Percentiles rank a stretch among this genome's conserved stretches.
These are phyloP conservation scores for Nicotiana tomentosiformis DNA, from an alignment of 257 asterid genomes.

Conservation along the genomic window DNA sequence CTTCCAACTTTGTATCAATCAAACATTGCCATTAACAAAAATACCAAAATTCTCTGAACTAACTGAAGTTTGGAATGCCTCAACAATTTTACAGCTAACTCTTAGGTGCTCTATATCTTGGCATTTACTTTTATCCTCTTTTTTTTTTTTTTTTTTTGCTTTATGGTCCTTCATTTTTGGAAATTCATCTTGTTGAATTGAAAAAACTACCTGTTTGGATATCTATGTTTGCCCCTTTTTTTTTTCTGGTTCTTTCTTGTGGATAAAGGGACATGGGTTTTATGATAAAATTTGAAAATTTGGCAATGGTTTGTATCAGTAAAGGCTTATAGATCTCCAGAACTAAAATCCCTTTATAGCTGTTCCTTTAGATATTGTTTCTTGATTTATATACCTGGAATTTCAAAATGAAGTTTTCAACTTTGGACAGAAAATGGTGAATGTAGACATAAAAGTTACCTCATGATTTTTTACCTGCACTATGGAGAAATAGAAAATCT, in stretches of 20 bases:
- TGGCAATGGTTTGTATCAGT: not conserved
- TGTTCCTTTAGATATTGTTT: not conserved
- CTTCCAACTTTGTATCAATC: not conserved
- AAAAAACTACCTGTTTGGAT: not conserved
- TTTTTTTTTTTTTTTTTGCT: not conserved
- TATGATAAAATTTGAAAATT: not conserved
- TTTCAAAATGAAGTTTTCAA: not conserved
- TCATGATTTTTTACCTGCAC: not conserved
- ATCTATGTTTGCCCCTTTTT: not conserved
- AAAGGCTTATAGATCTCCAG: not conserved
- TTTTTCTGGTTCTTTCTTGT: not conserved
- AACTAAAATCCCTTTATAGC: not conserved
- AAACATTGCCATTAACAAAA: not conserved
- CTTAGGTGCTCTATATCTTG: not conserved
- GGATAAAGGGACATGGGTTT: not conserved
- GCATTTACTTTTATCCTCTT: not conserved
- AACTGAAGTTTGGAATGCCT: not conserved
- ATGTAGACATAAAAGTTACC: not conserved
- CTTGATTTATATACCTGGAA: not conserved
- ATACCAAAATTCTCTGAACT: not conserved
- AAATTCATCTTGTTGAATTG: not conserved
- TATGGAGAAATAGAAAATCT: not conserved
- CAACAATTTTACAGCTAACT: not conserved
- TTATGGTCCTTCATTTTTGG: not conserved
- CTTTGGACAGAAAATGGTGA: not conserved